Percentiles rank a stretch among this genome's conserved stretches.
Evolutionary conservation across 2,329 filamentous ascomycete species (phyloP).

Genomic region (Exophiala phaeomuriformis): DNA sequence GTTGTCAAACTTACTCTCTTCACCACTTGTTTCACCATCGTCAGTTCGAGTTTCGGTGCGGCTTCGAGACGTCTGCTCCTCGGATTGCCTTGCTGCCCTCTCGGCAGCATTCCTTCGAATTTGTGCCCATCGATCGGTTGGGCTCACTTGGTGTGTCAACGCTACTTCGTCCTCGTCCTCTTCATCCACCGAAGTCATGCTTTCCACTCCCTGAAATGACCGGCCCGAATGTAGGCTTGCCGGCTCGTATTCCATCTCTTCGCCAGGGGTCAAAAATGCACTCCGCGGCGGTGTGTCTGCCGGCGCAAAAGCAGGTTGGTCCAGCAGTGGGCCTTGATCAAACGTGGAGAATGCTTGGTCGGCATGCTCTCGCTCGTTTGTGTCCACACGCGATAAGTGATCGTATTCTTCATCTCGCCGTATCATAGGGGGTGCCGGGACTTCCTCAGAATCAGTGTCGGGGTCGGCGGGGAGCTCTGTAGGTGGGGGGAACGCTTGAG

Average conservation of each 20-base stretch:
- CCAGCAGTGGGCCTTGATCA: constrained; percentile 78
- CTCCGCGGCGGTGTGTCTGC: constrained; percentile 41
- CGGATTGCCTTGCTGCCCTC: constrained; percentile 59
- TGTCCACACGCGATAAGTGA: constrained; percentile 55
- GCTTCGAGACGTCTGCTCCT: constrained; percentile 49
- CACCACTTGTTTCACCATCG: constrained; percentile 84
- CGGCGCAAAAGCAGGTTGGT: constrained; percentile 78
- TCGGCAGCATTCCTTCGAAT: constrained; percentile 92
- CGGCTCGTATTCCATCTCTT: constrained; percentile 24
- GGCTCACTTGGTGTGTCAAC: constrained; percentile 24
- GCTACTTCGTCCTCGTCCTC: constrained; percentile 25
- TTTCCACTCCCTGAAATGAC: constrained; percentile 11
- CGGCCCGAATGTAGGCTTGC: constrained; percentile 19
- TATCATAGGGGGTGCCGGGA: constrained; percentile 34
- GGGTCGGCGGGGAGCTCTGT: constrained; percentile 29
- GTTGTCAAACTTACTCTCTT: constrained; percentile 67
- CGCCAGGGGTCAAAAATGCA: constrained; percentile 16
- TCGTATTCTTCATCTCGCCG: constrained; percentile 47
- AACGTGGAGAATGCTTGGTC: constrained; percentile 57
- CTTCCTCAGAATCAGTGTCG: constrained; percentile 29
- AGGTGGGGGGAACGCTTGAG: constrained; percentile 24
- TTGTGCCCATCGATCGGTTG: constrained; percentile 84
- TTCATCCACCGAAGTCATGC: constrained; percentile 13
- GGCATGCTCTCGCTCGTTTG: constrained; percentile 39
- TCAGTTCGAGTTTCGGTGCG: constrained; percentile 56